These are phyloP conservation scores for Aspergillus caelatus DNA, from an alignment of 2,329 filamentous ascomycete genomes.

Conservation along the genomic window DNA sequence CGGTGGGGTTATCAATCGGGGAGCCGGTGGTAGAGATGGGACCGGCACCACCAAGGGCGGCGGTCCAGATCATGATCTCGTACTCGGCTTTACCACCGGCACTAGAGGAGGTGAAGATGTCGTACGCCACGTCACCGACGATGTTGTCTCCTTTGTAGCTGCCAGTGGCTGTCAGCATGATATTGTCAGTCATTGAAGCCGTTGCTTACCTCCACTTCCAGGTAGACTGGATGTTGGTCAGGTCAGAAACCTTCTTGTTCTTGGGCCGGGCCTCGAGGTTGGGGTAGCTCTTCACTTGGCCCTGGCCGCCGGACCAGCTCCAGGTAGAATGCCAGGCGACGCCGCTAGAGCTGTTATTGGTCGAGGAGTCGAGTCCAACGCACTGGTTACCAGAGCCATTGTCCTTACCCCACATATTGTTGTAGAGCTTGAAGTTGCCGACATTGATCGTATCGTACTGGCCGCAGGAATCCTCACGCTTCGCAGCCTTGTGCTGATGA, in stretches of 20 bases:
- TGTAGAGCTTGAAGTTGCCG: slow-evolving; percentile 49
- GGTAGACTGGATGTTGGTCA: slow-evolving; percentile 42
- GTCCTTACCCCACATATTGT: slow-evolving; percentile 51
- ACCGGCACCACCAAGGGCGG: slow-evolving; percentile 54
- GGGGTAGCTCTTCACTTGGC: slow-evolving; percentile 46
- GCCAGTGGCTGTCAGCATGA: not conserved
- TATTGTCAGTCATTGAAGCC: not conserved
- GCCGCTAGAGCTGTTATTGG: slow-evolving; percentile 22
- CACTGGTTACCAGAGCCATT: slow-evolving; percentile 41
- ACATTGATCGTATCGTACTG: slow-evolving; percentile 30
- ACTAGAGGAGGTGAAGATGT: slow-evolving; percentile 52
- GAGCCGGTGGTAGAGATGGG: slow-evolving; percentile 59
- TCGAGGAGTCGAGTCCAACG: slow-evolving; percentile 36
- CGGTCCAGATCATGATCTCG: slow-evolving; percentile 66
- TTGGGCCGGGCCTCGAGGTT: slow-evolving; percentile 8
- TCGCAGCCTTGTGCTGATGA: not conserved
- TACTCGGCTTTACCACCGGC: slow-evolving; percentile 48
- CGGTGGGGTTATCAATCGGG: slow-evolving; percentile 52
- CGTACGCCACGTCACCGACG: slow-evolving; percentile 60
- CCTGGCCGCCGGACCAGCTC: slow-evolving; percentile 41
- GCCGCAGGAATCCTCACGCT: not conserved
- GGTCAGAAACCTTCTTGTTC: slow-evolving; percentile 15
- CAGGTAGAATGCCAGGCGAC: slow-evolving; percentile 44
- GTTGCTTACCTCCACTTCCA: slow-evolving; percentile 40
- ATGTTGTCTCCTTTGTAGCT: slow-evolving; percentile 50